These are phyloP conservation scores for Acanthamoeba divionensis DNA, from an alignment of 208 protist genomes.

Conservation along the genomic window DNA sequence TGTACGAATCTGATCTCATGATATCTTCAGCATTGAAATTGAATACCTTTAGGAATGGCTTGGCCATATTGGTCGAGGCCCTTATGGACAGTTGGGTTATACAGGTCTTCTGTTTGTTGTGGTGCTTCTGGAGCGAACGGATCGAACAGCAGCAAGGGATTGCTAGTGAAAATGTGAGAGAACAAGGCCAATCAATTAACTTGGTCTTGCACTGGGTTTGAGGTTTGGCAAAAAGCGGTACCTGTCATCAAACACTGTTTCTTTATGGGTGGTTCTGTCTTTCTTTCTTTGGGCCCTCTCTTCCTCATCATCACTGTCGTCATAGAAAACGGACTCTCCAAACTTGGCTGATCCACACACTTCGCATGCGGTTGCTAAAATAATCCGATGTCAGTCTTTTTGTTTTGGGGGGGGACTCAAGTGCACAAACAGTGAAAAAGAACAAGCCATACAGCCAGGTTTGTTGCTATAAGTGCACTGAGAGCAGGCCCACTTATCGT, in stretches of 20 bases:
- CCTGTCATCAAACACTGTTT: background rate
- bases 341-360: background rate
- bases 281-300: background rate
- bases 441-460: too few species aligned
- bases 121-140: background rate
- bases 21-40: background rate
- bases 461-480: slow-evolving; percentile 1
- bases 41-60: background rate
- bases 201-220: background rate
- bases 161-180: background rate
- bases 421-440: too few species aligned
- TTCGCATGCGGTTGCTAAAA: background rate
- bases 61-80: background rate
- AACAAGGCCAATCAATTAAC: background rate
- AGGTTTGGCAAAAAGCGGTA: background rate
- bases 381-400: too few species aligned
- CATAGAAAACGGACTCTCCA: background rate
- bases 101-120: background rate
- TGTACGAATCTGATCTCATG: too few species aligned
- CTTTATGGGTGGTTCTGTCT: background rate
- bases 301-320: background rate
- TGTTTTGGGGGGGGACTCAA: too few species aligned
- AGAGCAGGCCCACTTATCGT: background rate
- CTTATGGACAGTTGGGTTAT: background rate
- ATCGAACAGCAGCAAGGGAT: background rate